Evolutionary conservation across 2,329 filamentous ascomycete genomes (phyloP), one percentile per base, ranked within the genome.

Genomic region (Trichophyton mentagrophytes): DNA sequence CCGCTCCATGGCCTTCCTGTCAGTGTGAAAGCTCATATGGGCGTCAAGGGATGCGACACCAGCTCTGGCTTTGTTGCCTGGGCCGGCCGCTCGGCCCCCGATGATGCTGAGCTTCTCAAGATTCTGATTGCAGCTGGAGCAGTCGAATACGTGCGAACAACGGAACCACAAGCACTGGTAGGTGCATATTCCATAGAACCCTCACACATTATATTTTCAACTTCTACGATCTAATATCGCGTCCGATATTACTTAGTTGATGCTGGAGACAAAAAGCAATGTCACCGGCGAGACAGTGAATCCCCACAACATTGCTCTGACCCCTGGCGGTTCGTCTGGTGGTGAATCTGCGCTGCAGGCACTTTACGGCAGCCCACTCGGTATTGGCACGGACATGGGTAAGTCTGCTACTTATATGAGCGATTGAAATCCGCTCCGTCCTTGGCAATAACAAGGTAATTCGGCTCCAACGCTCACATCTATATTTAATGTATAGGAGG

Each of bases 41-140:
- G 78, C 53, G 69, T 79, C 3, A 71, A 77, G 46, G 57, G 42
- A 4, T 72, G 80, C 2, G 79, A 82, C 62, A 81, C 64, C 70
- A 84, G 72, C 68, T 85, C 85, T 76, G 84, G 83, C 9, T 86
- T 85, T 66, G 76, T 85, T 20, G 82, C 83, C 17, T 84, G 83
- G 78, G 80, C 85, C 13, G 79, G 79, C 6, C 80, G 80, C 0
- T 80, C 84, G 64, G 71, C 36, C 2, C 11, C 40, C 7, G 61
- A 61, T 46, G 59, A 64, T 51, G 47, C 60, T 2, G 58, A 58
- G 27, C 30, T 63, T 6, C 59, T 64, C 33, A 57, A 65, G 57
- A 62, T 62, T 33, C 51, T 65, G 17, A 61, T 59, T 42, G 42
- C 49, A 22, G 59, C 61, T n/a, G 82, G 82, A 3, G 81, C 80